Evolutionary conservation across 2,329 filamentous ascomycete genomes (phyloP).

Genomic region (Fusarium cicatricum): DNA sequence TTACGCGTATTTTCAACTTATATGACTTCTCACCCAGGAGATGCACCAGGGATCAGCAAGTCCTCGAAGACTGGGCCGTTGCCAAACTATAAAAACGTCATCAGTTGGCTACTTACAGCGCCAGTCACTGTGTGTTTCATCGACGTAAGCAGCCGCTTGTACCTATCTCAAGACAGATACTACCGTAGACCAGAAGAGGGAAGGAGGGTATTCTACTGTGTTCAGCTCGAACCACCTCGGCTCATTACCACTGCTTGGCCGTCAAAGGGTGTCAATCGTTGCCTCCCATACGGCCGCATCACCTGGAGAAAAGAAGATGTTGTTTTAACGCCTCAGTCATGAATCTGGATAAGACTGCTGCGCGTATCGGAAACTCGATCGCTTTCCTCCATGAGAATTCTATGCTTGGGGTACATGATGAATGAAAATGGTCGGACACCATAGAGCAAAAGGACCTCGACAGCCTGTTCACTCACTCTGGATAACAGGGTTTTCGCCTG

Average conservation of each 20-base stretch:
- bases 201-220: conserved; percentile 50
- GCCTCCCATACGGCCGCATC: conserved; percentile 50
- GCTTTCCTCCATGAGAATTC: conserved; percentile 41
- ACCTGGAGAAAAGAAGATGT: conserved; percentile 49
- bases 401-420: neutral
- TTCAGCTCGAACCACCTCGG: conserved; percentile 49
- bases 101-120: conserved; percentile 49
- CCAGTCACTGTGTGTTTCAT: conserved; percentile 49
- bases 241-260: conserved; percentile 47
- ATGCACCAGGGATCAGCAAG: neutral
- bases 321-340: conserved; percentile 50
- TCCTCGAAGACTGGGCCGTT: conserved; percentile 14
- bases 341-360: conserved; percentile 51
- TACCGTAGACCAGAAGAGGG: conserved; percentile 40
- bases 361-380: conserved; percentile 45
- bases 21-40: no score
- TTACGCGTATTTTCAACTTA: no score
- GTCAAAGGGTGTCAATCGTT: conserved; percentile 45
- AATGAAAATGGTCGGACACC: conserved; percentile 14
- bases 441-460: conserved; percentile 46
- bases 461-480: conserved; percentile 54
- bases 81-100: conserved; percentile 43
- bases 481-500: conserved; percentile 54
- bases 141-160: conserved; percentile 38
- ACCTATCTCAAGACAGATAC: no score